phyloP scores from a whole-genome alignment of 176 grass and related monocot species.

The Carex kokanica region DNA sequence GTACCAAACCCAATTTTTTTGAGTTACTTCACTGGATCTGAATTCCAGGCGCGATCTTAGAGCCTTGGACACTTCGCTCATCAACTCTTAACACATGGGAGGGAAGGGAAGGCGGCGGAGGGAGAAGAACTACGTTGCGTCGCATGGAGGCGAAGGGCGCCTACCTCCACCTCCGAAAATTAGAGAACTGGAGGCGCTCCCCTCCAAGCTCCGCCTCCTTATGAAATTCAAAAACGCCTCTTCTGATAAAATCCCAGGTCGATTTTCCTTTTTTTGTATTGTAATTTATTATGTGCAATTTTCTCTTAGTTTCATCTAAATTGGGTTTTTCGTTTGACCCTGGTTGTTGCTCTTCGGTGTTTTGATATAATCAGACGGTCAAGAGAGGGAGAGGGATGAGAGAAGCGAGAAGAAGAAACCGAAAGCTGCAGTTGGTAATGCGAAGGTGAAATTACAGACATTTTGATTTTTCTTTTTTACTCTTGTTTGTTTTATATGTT shows the following conservation, averaged over 20 bases:
- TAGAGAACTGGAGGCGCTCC: constrained; percentile 72
- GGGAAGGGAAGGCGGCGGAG: constrained; percentile 67
- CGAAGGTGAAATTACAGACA: neutral
- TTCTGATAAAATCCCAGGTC: neutral
- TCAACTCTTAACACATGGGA: constrained; percentile 27
- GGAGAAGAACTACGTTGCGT: constrained; percentile 82
- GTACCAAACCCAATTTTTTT: no score
- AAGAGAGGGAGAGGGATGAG: neutral
- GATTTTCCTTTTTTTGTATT: neutral
- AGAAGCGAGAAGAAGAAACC: neutral
- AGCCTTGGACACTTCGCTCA: neutral
- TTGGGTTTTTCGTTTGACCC: neutral
- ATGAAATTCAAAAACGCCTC: constrained; percentile 62
- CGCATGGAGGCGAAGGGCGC: constrained; percentile 51
- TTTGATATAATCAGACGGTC: neutral
- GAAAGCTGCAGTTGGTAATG: neutral
- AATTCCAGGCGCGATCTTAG: no score
- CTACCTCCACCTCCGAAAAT: constrained; percentile 70
- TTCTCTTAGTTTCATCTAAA: neutral
- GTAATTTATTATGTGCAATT: neutral
- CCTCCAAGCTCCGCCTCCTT: constrained; percentile 76
- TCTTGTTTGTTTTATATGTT: neutral
- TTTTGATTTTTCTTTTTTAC: neutral
- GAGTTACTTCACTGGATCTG: no score
- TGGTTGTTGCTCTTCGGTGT: neutral